Base-by-base conservation (phyloP, 495 filamentous ascomycete species). In the Penicillium herquei region DNA sequence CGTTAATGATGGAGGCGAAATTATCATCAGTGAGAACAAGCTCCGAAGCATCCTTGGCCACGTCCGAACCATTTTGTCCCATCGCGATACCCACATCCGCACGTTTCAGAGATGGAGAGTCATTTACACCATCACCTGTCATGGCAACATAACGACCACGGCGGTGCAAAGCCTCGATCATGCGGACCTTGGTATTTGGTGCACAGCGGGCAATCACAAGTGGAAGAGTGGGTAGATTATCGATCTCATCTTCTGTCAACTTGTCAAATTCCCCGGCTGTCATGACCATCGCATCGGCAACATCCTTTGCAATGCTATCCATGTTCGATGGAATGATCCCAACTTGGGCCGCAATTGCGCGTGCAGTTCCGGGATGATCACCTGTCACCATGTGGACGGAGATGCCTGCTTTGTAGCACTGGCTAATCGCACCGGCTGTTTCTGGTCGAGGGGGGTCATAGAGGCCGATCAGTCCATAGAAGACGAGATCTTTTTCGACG, bases 111-210 rank as follows among this genome's bases (percentile, higher is more conserved):
- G 88, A 89, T 1, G 90, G 89, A 4, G 88, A 86, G 68, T 94
- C 91, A 65, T 96, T 96, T 51, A 94, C 90, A 54, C 91, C 90
- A 54, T 94, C 90, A 65, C 91, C 90, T n/a, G 90, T 92, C 80
- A 95, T 90, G 32, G 87, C 89, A n/a, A 83, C 86, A 57, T 89
- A 86, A 26, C 71, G 63, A 33, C 81, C 81, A 45, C 86, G 73
- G 41, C 86, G 80, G 54, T 89, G 87, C 51, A 92, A 68, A 5
- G 87, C 86, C 47, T 90, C 84, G 32, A 94, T 87, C 83, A 92
- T 90, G 45, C 88, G 84, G 33, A 91, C 83, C 65, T 90, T 91
- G 18, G 86, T 89, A 46, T 83, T 79, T 2, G 87, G 88, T 6
- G 84, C 82, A 55, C 86, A 90, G 47, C 87, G 81, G 60, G 88